phyloP scores from a whole-genome alignment of 2,329 filamentous ascomycete genomes.

The Chrysoporthe austroafricana region DNA sequence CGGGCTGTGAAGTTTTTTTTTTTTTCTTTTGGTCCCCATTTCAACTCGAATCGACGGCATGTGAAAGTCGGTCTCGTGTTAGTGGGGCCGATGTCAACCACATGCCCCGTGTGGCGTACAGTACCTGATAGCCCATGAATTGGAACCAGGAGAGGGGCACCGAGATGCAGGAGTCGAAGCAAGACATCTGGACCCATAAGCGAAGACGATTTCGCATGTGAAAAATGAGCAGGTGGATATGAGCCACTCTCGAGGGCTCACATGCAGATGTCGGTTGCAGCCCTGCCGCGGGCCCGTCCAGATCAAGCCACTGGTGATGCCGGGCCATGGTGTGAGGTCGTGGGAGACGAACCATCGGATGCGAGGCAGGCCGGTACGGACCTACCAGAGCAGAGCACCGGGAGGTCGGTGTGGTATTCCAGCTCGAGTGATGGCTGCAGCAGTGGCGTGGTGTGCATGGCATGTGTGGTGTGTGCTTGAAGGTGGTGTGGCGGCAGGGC shows the following conservation, averaged over 20 bases:
- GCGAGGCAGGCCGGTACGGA: background rate
- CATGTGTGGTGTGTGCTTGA: background rate
- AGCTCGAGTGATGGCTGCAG: background rate
- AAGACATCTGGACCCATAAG: background rate
- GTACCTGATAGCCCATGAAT: background rate
- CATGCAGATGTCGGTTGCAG: constrained; percentile 4
- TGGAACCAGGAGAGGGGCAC: background rate
- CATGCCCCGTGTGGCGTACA: background rate
- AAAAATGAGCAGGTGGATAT: background rate
- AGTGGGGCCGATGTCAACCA: background rate
- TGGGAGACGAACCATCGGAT: background rate
- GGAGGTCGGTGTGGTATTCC: background rate
- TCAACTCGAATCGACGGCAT: background rate
- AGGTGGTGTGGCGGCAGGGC: constrained; percentile 6
- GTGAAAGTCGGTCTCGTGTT: background rate
- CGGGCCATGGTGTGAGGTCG: background rate
- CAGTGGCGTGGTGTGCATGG: background rate
- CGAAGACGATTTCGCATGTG: background rate
- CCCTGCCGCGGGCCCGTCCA: background rate
- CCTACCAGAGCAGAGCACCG: no score
- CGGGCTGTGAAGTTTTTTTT: background rate
- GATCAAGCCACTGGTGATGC: background rate
- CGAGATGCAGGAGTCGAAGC: background rate
- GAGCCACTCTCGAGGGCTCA: background rate
- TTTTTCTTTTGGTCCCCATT: background rate